phyloP scores from a whole-genome alignment of 2,329 filamentous ascomycete species.

The Aureobasidium sp. region DNA sequence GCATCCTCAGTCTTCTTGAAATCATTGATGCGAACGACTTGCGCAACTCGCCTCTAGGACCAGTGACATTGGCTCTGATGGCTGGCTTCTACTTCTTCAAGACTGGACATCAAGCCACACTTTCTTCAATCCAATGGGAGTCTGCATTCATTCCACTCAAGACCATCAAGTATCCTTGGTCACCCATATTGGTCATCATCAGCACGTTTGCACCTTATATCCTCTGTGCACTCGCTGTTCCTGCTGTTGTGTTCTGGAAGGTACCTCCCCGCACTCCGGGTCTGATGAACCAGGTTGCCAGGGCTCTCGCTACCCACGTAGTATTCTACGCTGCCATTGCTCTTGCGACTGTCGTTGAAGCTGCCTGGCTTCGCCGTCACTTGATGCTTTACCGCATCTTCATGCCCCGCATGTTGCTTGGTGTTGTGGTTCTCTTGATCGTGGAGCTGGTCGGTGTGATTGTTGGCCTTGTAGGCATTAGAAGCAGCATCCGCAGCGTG shows the following conservation, averaged over 20 bases:
- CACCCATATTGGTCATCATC: conserved; percentile 67
- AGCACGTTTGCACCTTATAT: conserved; percentile 91
- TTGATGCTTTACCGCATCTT: conserved; percentile 97
- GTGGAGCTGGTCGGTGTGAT: conserved; percentile 68
- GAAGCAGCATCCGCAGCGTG: conserved; percentile 70
- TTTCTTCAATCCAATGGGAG: conserved; percentile 92
- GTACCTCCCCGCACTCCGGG: conserved; percentile 59
- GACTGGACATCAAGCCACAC: conserved; percentile 86
- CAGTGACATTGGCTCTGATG: conserved; percentile 75
- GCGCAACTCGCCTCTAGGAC: conserved; percentile 66
- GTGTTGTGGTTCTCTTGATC: conserved; percentile 59
- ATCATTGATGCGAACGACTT: conserved; percentile 54
- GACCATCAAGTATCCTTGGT: conserved; percentile 81
- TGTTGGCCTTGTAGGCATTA: conserved; percentile 63
- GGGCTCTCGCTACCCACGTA: conserved; percentile 65
- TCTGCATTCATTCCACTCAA: conserved; percentile 82
- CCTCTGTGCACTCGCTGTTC: conserved; percentile 68
- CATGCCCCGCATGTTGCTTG: conserved; percentile 81
- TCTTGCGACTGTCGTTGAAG: conserved; percentile 82
- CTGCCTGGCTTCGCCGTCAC: conserved; percentile 77
- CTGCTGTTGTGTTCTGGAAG: conserved; percentile 83
- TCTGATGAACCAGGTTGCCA: conserved; percentile 61
- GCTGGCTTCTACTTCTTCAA: conserved; percentile 96
- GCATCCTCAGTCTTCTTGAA: conserved; percentile 69
- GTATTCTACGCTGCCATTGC: conserved; percentile 77